A percentile compares a stretch with the other conserved stretches of the same genome.
Conservation (phyloP, 805 yeast genomes). For the Pichia gijzeniarum region DNA sequence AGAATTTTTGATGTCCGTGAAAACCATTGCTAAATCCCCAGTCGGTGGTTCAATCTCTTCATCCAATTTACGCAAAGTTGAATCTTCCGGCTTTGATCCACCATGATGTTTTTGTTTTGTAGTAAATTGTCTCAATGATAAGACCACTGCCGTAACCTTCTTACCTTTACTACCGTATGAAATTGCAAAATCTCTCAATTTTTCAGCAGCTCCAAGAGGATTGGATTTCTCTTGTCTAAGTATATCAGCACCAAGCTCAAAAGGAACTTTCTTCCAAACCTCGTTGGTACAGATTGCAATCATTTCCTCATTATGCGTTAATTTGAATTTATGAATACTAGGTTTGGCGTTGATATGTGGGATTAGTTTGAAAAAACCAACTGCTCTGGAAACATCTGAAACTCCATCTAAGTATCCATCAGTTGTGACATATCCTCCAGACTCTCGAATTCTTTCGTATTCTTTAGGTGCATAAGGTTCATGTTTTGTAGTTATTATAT, state of each 20-base stretch:
- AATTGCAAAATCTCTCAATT: constrained; percentile 87
- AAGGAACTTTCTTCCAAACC: constrained; percentile 78
- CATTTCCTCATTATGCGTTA: constrained; percentile 73
- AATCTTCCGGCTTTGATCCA: constrained; percentile 56
- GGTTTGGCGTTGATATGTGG: constrained; percentile 92
- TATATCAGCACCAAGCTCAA: constrained; percentile 85
- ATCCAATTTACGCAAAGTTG: constrained; percentile 73
- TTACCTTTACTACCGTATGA: constrained; percentile 77
- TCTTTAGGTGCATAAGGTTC: constrained; percentile 75
- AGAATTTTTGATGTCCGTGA: constrained; percentile 94
- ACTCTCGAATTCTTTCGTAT: constrained; percentile 79
- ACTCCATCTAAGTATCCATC: constrained; percentile 82
- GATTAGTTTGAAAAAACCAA: constrained; percentile 78
- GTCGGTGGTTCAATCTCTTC: constrained; percentile 92
- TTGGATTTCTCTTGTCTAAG: constrained; percentile 74
- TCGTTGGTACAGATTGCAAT: constrained; percentile 77
- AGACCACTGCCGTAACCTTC: constrained; percentile 72
- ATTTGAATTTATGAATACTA: constrained; percentile 53
- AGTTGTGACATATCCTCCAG: constrained; percentile 86
- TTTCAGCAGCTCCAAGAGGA: constrained; percentile 89
- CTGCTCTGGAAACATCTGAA: constrained; percentile 80
- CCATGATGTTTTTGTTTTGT: constrained; percentile 31
- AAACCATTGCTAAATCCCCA: constrained; percentile 91
- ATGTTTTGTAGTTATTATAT: constrained; percentile 68
- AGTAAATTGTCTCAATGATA: constrained; percentile 56